phyloP scores from a whole-genome alignment of 2,329 filamentous ascomycete genomes.

The Ploettnerulaceae sp. region DNA sequence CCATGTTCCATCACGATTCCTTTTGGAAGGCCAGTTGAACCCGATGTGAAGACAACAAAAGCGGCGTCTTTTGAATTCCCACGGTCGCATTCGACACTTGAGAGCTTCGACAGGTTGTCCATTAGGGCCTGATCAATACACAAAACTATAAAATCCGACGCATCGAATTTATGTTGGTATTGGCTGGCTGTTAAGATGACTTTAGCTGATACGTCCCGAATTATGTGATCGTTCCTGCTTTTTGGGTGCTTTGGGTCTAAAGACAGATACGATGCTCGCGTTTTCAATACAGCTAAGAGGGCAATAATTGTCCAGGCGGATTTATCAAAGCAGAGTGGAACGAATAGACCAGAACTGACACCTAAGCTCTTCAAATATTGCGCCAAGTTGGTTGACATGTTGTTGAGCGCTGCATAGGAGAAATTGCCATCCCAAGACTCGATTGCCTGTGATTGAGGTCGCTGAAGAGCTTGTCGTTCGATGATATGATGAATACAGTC shows the following conservation, averaged over 20 bases:
- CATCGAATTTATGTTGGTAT: background rate
- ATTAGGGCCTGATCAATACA: background rate
- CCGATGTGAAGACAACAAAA: conserved; percentile 18
- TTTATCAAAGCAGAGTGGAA: conserved; percentile 26
- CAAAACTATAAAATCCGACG: background rate
- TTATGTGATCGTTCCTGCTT: background rate
- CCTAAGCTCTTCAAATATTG: conserved; percentile 8
- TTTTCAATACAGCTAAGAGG: conserved; percentile 29
- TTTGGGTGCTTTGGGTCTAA: conserved; percentile 21
- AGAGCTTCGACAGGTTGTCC: background rate
- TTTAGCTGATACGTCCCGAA: background rate
- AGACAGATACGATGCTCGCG: conserved; percentile 30
- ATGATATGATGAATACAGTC: conserved; percentile 14
- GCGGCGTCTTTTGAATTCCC: background rate
- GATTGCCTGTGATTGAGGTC: conserved; percentile 17
- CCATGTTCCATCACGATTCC: conserved; percentile 19
- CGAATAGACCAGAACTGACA: conserved; percentile 15
- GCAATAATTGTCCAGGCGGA: conserved; percentile 27
- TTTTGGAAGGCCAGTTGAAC: conserved; percentile 31
- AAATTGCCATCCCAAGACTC: conserved; percentile 21
- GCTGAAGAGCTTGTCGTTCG: conserved; percentile 4
- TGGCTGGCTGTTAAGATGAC: background rate
- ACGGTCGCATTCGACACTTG: background rate
- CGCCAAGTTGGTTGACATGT: conserved; percentile 10
- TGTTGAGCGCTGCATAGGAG: conserved; percentile 21